Percentiles rank a stretch among this genome's conserved stretches.
Evolutionary conservation across 2,329 filamentous ascomycete species (phyloP).

Genomic region (Exutisphaerella laricina): DNA sequence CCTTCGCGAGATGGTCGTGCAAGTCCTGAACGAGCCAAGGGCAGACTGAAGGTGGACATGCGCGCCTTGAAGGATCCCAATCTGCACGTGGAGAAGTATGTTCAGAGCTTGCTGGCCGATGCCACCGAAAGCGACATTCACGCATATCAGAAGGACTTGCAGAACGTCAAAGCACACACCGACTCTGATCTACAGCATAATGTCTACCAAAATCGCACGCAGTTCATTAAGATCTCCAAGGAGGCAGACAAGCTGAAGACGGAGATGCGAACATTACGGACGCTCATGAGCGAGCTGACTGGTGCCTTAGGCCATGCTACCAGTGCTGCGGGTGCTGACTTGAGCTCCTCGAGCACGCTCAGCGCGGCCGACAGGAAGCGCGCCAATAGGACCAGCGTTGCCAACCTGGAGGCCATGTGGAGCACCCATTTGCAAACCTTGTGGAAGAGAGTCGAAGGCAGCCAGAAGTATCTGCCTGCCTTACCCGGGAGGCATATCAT

Average conservation of each 20-base stretch:
- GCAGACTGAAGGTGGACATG: slow-evolving; percentile 64
- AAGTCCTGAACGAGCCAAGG: slow-evolving; percentile 27
- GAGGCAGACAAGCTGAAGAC: slow-evolving; percentile 96
- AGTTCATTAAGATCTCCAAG: slow-evolving; percentile 99
- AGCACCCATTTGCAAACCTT: slow-evolving; percentile 67
- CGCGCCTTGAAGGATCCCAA: slow-evolving; percentile 74
- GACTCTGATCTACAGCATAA: slow-evolving; percentile 86
- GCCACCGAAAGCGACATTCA: slow-evolving; percentile 82
- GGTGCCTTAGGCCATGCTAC: slow-evolving; percentile 44
- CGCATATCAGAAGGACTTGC: slow-evolving; percentile 70
- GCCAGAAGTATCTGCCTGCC: slow-evolving; percentile 92
- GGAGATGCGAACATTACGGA: slow-evolving; percentile 86
- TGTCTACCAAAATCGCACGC: slow-evolving; percentile 86
- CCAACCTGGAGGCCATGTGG: slow-evolving; percentile 64
- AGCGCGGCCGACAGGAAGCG: slow-evolving; percentile 43
- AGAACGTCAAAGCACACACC: slow-evolving; percentile 70
- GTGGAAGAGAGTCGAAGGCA: slow-evolving; percentile 96
- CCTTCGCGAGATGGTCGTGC: slow-evolving; percentile 30
- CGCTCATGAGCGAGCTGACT: slow-evolving; percentile 86
- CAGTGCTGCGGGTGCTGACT: slow-evolving; percentile 35
- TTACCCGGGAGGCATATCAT: slow-evolving; percentile 88
- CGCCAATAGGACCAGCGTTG: slow-evolving; percentile 86
- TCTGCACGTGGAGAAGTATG: slow-evolving; percentile 69
- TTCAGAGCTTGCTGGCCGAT: slow-evolving; percentile 61
- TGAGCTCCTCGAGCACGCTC: slow-evolving; percentile 32